Evolutionary conservation across 1,284 basidiomycete genomes (phyloP).

Genomic region (Flammula alnicola): DNA sequence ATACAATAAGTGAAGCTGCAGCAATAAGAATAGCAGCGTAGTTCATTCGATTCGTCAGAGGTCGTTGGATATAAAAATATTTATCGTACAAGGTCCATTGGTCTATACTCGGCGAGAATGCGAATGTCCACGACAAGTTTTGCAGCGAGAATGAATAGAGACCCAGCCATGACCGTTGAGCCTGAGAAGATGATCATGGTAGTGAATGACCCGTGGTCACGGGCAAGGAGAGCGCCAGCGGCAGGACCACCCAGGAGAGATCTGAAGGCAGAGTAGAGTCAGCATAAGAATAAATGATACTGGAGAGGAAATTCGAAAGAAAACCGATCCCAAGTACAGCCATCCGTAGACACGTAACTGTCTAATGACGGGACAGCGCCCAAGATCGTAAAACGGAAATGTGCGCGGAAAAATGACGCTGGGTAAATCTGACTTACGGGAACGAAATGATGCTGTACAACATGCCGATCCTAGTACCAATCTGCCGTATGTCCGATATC

Average conservation of each 20-base stretch:
- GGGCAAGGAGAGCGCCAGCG: conserved; percentile 57
- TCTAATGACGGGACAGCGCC: no score
- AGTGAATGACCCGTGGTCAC: conserved; percentile 49
- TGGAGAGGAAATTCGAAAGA: conserved; percentile 3
- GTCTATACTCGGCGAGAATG: conserved; percentile 48
- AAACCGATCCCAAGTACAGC: no score
- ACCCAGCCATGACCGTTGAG: conserved; percentile 57
- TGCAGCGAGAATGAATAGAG: conserved; percentile 54
- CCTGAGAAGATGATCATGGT: conserved; percentile 64
- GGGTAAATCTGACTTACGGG: conserved; percentile 55
- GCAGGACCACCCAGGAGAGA: conserved; percentile 63
- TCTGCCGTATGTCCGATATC: conserved; percentile 57
- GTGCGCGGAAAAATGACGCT: conserved; percentile 1
- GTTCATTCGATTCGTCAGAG: no score
- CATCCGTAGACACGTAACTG: no score
- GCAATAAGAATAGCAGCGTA: no score
- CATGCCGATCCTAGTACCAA: conserved; percentile 63
- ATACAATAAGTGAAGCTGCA: no score
- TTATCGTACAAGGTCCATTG: no score
- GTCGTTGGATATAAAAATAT: no score
- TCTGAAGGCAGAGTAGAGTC: conserved; percentile 42
- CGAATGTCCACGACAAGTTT: conserved; percentile 48
- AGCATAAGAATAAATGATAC: no score
- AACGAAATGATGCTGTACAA: conserved; percentile 66
- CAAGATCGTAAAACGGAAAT: conserved; percentile 5